Conservation (phyloP, 139 green algal species). For the Spirogloea muscicola region DNA sequence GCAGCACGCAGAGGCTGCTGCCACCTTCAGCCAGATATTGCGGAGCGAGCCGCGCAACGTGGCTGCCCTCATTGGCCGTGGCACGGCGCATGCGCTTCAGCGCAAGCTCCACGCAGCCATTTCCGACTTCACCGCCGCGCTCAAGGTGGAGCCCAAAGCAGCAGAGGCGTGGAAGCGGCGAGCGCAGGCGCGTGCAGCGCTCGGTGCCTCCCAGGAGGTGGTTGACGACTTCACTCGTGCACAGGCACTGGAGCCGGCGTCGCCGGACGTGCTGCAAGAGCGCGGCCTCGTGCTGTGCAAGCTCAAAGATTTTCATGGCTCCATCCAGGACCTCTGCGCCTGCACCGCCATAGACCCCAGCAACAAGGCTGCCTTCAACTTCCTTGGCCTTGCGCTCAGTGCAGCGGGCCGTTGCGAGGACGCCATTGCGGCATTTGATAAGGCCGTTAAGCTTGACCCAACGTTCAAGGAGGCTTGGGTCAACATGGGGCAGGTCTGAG, state of each 20-base stretch:
- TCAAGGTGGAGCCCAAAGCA: slow-evolving; percentile 5
- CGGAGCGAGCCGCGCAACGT: no score
- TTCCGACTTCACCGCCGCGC: not conserved
- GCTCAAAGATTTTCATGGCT: no score
- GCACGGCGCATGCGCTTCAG: slow-evolving; percentile 3
- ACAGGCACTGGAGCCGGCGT: not conserved
- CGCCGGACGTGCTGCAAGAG: not conserved
- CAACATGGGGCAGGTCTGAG: not conserved
- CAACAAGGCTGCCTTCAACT: no score
- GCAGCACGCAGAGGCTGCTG: no score
- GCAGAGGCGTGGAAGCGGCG: slow-evolving; percentile 32
- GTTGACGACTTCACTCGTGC: slow-evolving; percentile 8
- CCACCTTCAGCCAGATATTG: no score
- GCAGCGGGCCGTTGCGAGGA: not conserved
- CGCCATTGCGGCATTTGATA: not conserved
- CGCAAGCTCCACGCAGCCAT: slow-evolving; percentile 6
- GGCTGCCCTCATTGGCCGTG: not conserved
- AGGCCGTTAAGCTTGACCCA: not conserved
- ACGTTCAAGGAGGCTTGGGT: not conserved
- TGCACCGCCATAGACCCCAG: no score
- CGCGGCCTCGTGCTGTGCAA: no score
- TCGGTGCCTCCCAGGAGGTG: not conserved
- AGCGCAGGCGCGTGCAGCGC: not conserved
- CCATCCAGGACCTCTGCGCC: no score
- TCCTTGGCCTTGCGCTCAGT: not conserved